Evolutionary conservation across 2,329 filamentous ascomycete genomes (phyloP), one percentile per base, ranked within the genome.

Genomic region (Cladophialophora yegresii): DNA sequence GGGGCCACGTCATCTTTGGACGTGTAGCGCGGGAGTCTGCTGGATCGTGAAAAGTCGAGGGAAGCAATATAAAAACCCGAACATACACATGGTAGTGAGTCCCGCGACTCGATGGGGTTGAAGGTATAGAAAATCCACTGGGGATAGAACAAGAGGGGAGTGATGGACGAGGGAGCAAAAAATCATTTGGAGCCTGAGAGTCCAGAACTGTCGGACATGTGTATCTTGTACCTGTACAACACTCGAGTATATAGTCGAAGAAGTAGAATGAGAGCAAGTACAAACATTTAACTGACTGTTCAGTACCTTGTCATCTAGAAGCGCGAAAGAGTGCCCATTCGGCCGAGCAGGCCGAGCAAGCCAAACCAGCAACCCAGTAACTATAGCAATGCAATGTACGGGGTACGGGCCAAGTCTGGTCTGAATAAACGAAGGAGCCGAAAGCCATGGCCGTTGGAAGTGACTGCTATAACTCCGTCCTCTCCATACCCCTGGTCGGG

Each of bases 101-200:
- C 55, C 49, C 55, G 26, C 55, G 55, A 58, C 55, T 58, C 55
- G 43, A 43, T 22, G 43, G 32, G 43, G 16, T 43, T 4, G 36
- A 16, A 43, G 13, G 16, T n/a, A 43, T 7, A 43, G 36, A 16
- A 20, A n/a, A n/a, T 43, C 16, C 55, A 45, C 9, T 20, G 36
- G 16, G 55, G 13, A 20, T 22, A 13, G 43, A 32, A 12, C 16
- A 33, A 54, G 36, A 6, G 26, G n/a, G 13, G n/a, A 7, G 9
- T 23, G 23, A 22, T 30, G 43, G n/a, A 22, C 30, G 55, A 22
- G 32, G 16, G 20, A 30, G 26, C 5, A 20, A 12, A 10, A 3
- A 33, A 28, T 8, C 36, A 22, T 6, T 13, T 43, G 30, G 22
- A 32, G 47, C 13, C 10, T 50, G 22, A 9, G 10, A 50, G 47